These are phyloP conservation scores for Bipolaris victoriae DNA, from an alignment of 2,329 filamentous ascomycete species.

Conservation along the genomic window DNA sequence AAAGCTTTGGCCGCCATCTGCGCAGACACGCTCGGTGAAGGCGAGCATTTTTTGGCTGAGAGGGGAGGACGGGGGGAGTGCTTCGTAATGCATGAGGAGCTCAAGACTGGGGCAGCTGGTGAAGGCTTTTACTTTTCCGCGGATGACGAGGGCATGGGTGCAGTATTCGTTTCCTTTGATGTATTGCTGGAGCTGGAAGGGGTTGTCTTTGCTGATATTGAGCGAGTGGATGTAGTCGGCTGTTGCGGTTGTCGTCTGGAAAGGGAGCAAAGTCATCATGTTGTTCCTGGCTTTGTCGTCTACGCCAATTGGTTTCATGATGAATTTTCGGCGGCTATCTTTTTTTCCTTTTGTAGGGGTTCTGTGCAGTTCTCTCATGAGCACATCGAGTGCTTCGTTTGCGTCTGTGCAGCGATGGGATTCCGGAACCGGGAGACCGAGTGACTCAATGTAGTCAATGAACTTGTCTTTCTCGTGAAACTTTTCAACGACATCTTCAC, in stretches of 20 bases:
- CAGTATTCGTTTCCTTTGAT: slow-evolving; percentile 69
- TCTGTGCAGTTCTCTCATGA: slow-evolving; percentile 44
- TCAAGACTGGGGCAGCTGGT: slow-evolving; percentile 69
- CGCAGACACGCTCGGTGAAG: slow-evolving; percentile 67
- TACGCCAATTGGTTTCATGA: slow-evolving; percentile 70
- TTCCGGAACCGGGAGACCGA: slow-evolving; percentile 51
- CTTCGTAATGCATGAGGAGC: slow-evolving; percentile 69
- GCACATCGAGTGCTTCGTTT: slow-evolving; percentile 60
- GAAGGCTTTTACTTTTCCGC: slow-evolving; percentile 69
- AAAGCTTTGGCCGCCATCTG: slow-evolving; percentile 56
- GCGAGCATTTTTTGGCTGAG: slow-evolving; percentile 66
- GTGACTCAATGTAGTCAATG: slow-evolving; percentile 61
- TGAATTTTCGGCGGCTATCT: slow-evolving; percentile 57
- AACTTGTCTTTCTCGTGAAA: slow-evolving; percentile 72
- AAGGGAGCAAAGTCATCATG: slow-evolving; percentile 69
- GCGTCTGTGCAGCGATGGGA: slow-evolving; percentile 60
- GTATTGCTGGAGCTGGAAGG: slow-evolving; percentile 74
- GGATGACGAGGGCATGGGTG: slow-evolving; percentile 72
- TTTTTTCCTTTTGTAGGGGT: slow-evolving; percentile 16
- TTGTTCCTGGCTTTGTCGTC: slow-evolving; percentile 65
- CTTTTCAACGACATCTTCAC: slow-evolving; percentile 60
- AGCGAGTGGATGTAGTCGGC: slow-evolving; percentile 61
- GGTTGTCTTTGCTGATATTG: slow-evolving; percentile 59
- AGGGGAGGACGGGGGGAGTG: slow-evolving; percentile 61
- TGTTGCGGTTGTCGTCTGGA: slow-evolving; percentile 60